Conservation (phyloP, 768 basidiomycete genomes). For the Asterophora parasitica region DNA sequence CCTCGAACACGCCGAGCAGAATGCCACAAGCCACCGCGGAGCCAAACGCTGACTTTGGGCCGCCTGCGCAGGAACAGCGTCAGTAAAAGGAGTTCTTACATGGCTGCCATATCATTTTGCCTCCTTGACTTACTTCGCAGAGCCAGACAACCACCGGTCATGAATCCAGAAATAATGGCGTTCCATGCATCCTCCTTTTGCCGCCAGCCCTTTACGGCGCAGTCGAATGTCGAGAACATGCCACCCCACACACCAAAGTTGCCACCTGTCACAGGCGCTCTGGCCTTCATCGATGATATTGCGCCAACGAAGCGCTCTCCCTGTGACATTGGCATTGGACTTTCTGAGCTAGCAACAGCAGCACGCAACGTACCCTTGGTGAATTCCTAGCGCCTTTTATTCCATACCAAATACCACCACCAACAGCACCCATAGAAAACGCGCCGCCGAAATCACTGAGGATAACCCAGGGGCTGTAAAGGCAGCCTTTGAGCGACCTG, state of each 20-base stretch:
- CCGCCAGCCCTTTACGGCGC: conserved; percentile 93
- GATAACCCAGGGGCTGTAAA: conserved; percentile 89
- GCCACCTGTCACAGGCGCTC: conserved; percentile 96
- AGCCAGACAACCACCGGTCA: conserved; percentile 96
- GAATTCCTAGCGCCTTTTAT: conserved; percentile 98
- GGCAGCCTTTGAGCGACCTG: not conserved
- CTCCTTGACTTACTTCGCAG: conserved; percentile 69
- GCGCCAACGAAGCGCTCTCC: conserved; percentile 95
- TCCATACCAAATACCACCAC: conserved; percentile 98
- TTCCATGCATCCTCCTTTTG: conserved; percentile 99
- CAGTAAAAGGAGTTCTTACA: not conserved
- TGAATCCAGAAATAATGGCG: conserved; percentile 95
- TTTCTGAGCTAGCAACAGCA: conserved; percentile 1
- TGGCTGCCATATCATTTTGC: not conserved
- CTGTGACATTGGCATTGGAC: conserved; percentile 31
- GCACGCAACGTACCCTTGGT: conserved; percentile 60
- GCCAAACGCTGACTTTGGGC: conserved; percentile 83
- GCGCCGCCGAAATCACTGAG: conserved; percentile 98
- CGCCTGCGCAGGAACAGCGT: conserved; percentile 49
- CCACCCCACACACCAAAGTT: conserved; percentile 97
- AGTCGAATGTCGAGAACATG: conserved; percentile 98
- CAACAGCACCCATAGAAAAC: conserved; percentile 96
- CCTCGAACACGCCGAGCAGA: conserved; percentile 89
- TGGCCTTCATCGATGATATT: conserved; percentile 93
- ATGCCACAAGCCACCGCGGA: conserved; percentile 97